phyloP scores from a whole-genome alignment of 495 filamentous ascomycete species.

The Penicillium paxilli region DNA sequence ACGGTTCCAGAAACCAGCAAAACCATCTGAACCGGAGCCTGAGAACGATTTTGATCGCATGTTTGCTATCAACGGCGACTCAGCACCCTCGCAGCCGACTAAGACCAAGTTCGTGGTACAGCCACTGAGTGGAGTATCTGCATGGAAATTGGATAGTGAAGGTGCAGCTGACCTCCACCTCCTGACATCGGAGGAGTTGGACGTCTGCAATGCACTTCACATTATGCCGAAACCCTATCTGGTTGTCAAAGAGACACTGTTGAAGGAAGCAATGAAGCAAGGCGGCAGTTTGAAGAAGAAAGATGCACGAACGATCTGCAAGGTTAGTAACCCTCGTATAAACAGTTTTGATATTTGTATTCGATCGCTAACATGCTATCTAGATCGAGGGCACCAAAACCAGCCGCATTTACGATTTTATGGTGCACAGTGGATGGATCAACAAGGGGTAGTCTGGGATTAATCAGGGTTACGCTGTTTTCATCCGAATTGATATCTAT shows the following conservation, averaged over 20 bases:
- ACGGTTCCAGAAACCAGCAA: constrained; percentile 49
- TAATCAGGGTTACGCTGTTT: constrained; percentile 1
- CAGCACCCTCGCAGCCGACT: constrained; percentile 40
- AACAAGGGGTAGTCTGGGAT: constrained; percentile 55
- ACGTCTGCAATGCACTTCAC: constrained; percentile 79
- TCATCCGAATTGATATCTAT: constrained; percentile 19
- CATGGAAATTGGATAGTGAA: constrained; percentile 71
- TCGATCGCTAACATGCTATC: constrained; percentile 7
- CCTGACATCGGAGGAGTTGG: constrained; percentile 77
- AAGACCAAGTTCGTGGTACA: constrained; percentile 49
- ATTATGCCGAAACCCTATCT: constrained; percentile 92
- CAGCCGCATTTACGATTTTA: constrained; percentile 85
- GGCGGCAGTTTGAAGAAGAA: constrained; percentile 91
- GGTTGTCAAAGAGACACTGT: constrained; percentile 84
- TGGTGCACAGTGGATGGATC: constrained; percentile 91
- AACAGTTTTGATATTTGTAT: neutral
- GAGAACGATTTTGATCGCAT: constrained; percentile 45
- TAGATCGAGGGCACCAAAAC: constrained; percentile 67
- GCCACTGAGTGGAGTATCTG: constrained; percentile 56
- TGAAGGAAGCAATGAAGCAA: constrained; percentile 85
- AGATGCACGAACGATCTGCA: constrained; percentile 69
- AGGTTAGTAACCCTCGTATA: constrained; percentile 37
- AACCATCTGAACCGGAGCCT: constrained; percentile 30
- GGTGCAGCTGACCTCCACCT: constrained; percentile 80
- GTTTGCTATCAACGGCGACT: constrained; percentile 45